A percentile compares a stretch with the other conserved stretches of the same genome.
phyloP scores from a whole-genome alignment of 257 asterid genomes.

The Prunella vulgaris region DNA sequence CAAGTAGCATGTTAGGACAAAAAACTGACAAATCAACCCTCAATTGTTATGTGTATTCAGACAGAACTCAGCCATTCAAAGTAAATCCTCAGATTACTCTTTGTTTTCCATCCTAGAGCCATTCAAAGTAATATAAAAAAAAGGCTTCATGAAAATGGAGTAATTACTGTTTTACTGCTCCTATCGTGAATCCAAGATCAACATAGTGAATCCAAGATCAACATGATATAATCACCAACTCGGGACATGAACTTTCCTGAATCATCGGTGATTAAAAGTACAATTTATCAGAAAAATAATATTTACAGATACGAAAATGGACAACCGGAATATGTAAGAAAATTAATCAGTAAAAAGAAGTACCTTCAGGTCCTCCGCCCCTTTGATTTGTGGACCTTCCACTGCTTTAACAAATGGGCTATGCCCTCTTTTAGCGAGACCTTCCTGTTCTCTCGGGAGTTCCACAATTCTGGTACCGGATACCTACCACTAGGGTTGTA shows the following conservation, averaged over 20 bases:
- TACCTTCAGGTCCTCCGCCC: slow-evolving; percentile 31
- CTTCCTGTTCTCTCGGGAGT: slow-evolving; percentile 33
- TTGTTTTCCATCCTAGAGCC: background rate
- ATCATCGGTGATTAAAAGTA: background rate
- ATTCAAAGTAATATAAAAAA: background rate
- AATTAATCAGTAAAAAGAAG: background rate
- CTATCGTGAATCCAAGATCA: background rate
- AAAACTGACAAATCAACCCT: background rate
- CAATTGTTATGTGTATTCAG: background rate
- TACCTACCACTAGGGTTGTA: slow-evolving; percentile 67
- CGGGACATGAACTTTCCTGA: slow-evolving; percentile 12
- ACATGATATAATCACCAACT: background rate
- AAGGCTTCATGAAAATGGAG: background rate
- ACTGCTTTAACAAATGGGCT: slow-evolving; percentile 34
- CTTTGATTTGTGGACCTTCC: slow-evolving; percentile 34
- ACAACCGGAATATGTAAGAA: background rate
- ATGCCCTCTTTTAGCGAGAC: slow-evolving; percentile 41
- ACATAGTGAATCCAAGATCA: background rate
- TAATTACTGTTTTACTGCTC: background rate
- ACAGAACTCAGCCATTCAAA: background rate
- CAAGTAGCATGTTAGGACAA: background rate
- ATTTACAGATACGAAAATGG: background rate
- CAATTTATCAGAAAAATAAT: background rate
- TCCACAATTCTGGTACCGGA: slow-evolving; percentile 55
- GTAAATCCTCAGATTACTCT: slow-evolving; percentile 3